phyloP scores from a whole-genome alignment of 257 asterid species.

The Dorcoceras hygrometricum region DNA sequence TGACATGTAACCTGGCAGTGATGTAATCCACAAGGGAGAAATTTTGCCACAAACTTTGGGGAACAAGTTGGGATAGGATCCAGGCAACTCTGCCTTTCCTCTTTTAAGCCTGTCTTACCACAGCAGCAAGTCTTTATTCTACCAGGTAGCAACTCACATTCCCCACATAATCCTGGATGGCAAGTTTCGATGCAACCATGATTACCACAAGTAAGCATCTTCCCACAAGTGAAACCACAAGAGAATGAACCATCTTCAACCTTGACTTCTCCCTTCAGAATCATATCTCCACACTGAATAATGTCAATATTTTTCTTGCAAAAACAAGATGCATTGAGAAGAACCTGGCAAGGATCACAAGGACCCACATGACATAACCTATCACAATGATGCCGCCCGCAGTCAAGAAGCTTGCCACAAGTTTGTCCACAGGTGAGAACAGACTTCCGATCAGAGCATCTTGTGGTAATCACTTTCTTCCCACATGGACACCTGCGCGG shows the following conservation, averaged over 20 bases:
- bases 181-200: conserved; percentile 69
- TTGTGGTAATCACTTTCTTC: conserved; percentile 74
- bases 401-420: conserved; percentile 81
- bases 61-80: conserved; percentile 88
- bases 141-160: conserved; percentile 69
- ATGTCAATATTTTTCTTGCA: conserved; percentile 76
- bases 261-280: conserved; percentile 67
- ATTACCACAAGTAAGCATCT: conserved; percentile 67
- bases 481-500: conserved; percentile 86
- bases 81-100: conserved; percentile 65
- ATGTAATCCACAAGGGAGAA: conserved; percentile 74
- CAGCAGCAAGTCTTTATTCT: conserved; percentile 77
- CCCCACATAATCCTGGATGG: conserved; percentile 95
- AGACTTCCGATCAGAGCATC: conserved; percentile 85
- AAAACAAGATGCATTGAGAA: conserved; percentile 77
- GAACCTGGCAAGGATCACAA: conserved; percentile 75
- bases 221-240: conserved; percentile 62
- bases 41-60: conserved; percentile 64
- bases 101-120: conserved; percentile 68
- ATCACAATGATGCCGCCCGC: conserved; percentile 79
- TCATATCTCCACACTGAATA: conserved; percentile 74
- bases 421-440: conserved; percentile 83
- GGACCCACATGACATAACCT: conserved; percentile 83
- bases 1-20: conserved; percentile 68
- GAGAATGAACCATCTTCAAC: conserved; percentile 79